Conservation (phyloP, 2,329 filamentous ascomycete genomes). For the Colletotrichum chlorophyti region DNA sequence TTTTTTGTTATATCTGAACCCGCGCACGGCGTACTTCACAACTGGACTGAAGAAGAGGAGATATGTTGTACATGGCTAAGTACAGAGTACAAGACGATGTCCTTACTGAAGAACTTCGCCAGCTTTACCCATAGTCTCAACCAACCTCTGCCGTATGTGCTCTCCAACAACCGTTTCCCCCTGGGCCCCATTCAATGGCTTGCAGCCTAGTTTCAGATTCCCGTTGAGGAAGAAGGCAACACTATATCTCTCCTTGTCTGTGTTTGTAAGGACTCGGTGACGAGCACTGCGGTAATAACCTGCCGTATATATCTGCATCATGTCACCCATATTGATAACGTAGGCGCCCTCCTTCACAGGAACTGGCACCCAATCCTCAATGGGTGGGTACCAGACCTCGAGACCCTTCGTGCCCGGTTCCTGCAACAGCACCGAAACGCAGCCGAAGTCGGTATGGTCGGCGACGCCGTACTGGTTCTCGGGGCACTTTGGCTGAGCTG, state of each 20-base stretch:
- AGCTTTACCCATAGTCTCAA: neutral
- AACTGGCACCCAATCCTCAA: constrained; percentile 38
- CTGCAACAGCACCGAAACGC: constrained; percentile 38
- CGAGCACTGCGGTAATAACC: constrained; percentile 39
- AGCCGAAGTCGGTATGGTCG: constrained; percentile 40
- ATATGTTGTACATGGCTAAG: too few relatives aligned
- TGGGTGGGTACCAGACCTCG: constrained; percentile 36
- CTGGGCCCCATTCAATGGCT: neutral
- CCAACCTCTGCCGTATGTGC: neutral
- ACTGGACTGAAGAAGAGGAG: too few relatives aligned
- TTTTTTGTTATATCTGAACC: too few relatives aligned
- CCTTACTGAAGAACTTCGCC: too few relatives aligned
- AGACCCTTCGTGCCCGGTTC: constrained; percentile 36
- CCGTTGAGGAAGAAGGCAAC: constrained; percentile 38
- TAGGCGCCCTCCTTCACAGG: constrained; percentile 38
- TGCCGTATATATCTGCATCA: constrained; percentile 40
- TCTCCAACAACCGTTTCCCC: neutral
- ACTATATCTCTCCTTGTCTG: constrained; percentile 34
- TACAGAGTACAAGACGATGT: too few relatives aligned
- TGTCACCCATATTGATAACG: constrained; percentile 46
- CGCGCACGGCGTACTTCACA: too few relatives aligned
- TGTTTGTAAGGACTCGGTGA: constrained; percentile 38
- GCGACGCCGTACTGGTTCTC: constrained; percentile 37
- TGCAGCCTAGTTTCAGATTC: neutral
- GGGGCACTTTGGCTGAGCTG: constrained; percentile 30